phyloP scores from a whole-genome alignment of 495 filamentous ascomycete genomes.

The Halenospora varia region DNA sequence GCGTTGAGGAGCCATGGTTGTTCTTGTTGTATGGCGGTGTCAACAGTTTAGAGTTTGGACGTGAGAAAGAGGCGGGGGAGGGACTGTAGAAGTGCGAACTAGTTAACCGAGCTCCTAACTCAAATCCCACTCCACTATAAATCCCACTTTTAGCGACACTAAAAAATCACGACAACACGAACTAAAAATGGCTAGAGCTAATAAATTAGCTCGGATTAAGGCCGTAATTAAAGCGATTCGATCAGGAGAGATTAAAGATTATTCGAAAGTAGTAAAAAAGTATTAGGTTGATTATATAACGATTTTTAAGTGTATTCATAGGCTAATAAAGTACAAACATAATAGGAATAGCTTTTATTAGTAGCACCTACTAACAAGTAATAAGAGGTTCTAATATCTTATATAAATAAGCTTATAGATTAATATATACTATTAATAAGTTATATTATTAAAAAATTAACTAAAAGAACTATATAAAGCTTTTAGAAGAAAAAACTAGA shows the following conservation, averaged over 20 bases:
- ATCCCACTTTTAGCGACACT: not conserved
- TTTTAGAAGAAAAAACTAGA: not conserved
- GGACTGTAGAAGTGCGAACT: too few species aligned
- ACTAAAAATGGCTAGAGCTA: not conserved
- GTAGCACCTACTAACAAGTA: not conserved
- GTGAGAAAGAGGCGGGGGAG: too few species aligned
- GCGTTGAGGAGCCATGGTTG: too few species aligned
- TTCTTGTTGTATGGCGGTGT: too few species aligned
- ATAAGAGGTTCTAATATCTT: not conserved
- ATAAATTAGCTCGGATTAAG: too few species aligned
- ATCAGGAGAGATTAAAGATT: not conserved
- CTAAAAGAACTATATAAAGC: not conserved
- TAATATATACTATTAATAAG: not conserved
- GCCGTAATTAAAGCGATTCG: not conserved
- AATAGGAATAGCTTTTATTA: conserved; percentile 18
- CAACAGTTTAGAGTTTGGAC: too few species aligned
- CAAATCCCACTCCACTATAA: not conserved
- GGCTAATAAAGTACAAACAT: not conserved
- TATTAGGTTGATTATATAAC: not conserved
- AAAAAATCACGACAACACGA: not conserved
- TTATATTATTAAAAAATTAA: not conserved
- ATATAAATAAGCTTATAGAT: not conserved
- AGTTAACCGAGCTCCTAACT: not conserved
- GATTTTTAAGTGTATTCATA: not conserved
- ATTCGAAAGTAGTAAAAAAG: not conserved